Base-by-base conservation (phyloP, 2,329 filamentous ascomycete genomes). In the Didymella pinodella region DNA sequence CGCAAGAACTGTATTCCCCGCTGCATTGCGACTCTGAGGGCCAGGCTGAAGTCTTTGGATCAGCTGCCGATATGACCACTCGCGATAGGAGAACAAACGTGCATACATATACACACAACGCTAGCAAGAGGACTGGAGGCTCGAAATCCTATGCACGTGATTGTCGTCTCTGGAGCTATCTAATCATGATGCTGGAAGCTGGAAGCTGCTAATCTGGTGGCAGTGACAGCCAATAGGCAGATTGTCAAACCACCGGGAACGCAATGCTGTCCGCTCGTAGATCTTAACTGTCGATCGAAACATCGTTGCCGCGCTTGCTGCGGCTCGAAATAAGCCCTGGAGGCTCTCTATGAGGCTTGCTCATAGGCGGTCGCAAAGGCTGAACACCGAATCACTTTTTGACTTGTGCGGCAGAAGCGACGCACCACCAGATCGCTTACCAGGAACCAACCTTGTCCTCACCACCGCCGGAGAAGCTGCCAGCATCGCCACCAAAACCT, bases 391-490 rank as follows among this genome's bases (percentile, higher is more conserved):
- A 56, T 48, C 43, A 44, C 36, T 48, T 48, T 48, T 48, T 52
- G 38, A 6, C 16, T 50, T 45, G 31, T 32, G 31, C 40, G 29
- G 31, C 22, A 48, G 34, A 40, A 20, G 26, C 48, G 43, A n/a
- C 28, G 53, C 16, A 29, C 20, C 32, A 22, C 12, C 41, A 45
- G 26, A 28, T 26, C 50, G 29, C 49, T 60, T 74, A 75, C 74
- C 73, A 75, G 8, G 67, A 59, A 22, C 48, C 66, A 18, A 69
- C 54, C 65, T 74, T 73, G 53, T 71, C 46, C 26, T 68, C 61
- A 31, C 56, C 62, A 31, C 63, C 65, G n/a, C 57, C 62, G 53
- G 53, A 52, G 44, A 65, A 66, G 61, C 64, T 62, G 25, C 50
- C 61, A 36, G 54, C 61, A 29, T 53, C 61, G 32, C 25, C 32